Conservation (phyloP, 2,329 filamentous ascomycete genomes). For the Talaromyces funiculosus region DNA sequence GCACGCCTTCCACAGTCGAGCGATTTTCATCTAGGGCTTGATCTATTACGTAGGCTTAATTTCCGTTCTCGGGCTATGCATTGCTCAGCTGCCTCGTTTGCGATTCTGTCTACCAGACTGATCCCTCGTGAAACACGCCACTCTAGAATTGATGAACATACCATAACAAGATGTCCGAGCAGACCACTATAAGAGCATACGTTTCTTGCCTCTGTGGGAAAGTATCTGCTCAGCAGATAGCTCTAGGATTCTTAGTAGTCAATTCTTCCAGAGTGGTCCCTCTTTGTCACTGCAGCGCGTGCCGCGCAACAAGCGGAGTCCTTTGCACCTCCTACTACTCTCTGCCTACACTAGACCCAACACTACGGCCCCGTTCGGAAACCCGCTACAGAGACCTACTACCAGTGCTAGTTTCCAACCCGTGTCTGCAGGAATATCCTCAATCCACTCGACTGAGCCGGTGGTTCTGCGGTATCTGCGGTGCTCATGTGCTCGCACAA, state of each 20-base stretch:
- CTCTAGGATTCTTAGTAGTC: constrained; percentile 18
- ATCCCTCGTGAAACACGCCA: background rate
- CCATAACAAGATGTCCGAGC: background rate
- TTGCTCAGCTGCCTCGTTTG: background rate
- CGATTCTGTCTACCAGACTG: background rate
- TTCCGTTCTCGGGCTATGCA: background rate
- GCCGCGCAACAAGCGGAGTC: constrained; percentile 45
- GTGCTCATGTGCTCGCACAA: constrained; percentile 39
- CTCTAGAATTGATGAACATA: background rate
- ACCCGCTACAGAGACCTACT: background rate
- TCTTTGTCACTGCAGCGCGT: constrained; percentile 50
- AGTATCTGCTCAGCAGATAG: constrained; percentile 20
- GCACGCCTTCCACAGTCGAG: background rate
- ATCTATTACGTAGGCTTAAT: background rate
- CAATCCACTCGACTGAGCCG: constrained; percentile 39
- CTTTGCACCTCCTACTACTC: constrained; percentile 42
- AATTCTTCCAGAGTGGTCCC: constrained; percentile 21
- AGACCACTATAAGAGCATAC: background rate
- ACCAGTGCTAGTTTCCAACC: constrained; percentile 19
- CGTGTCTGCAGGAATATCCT: constrained; percentile 38
- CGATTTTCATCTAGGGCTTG: background rate
- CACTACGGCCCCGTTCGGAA: background rate
- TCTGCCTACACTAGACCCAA: constrained; percentile 28
- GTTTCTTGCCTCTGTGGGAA: constrained; percentile 28
- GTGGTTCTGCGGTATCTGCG: constrained; percentile 49